Evolutionary conservation across 495 filamentous ascomycete species (phyloP), one percentile per base, ranked within the genome.

Genomic region (Aspergillus incahuasiensis): DNA sequence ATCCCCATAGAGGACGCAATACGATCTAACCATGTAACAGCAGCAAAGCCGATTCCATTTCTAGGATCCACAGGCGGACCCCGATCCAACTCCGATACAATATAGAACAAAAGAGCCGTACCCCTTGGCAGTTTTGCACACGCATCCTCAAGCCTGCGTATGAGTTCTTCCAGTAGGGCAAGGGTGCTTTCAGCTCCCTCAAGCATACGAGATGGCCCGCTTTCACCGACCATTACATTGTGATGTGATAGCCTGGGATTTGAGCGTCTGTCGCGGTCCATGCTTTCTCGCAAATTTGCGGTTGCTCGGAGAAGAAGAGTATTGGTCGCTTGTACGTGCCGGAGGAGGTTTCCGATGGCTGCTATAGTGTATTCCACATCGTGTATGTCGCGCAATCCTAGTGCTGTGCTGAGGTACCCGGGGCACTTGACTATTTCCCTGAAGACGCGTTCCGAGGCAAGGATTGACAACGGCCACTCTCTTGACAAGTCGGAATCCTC

Each of bases 21-120:
- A 2, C 65, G 66, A 47, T 74, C 72, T 48, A 74, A 40, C 70
- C 67, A 73, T 24, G 67, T 67, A 6, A 67, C 64, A 6, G 65
- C 64, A 21, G 54, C 60, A 5, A 63, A 50, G 39, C 50, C 54
- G 44, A 49, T 50, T 24, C 54, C 22, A 38, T 50, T 43, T 12
- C 39, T 56, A 11, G 54, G 38, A 32, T 38, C 24, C 3, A 24
- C 39, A 16, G 46, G 34, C 15, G 53, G 53, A 16, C 43, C 53
- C n/a, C 53, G 53, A 21, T 55, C 44, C 19, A 55, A 35, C 21
- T 48, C 32, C 8, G 53, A 55, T 6, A 63, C 40, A 1, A 60
- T 35, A 0, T 22, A 52, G n/a, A 55, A 55, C 1, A 44, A 57
- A 54, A 56, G 20, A 55, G 67, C 20, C 49, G 48, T 18, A 28